Evolutionary conservation across 768 basidiomycete genomes (phyloP), one percentile per base, ranked within the genome.

Genomic region (Boletus pseudo-olivaceus): DNA sequence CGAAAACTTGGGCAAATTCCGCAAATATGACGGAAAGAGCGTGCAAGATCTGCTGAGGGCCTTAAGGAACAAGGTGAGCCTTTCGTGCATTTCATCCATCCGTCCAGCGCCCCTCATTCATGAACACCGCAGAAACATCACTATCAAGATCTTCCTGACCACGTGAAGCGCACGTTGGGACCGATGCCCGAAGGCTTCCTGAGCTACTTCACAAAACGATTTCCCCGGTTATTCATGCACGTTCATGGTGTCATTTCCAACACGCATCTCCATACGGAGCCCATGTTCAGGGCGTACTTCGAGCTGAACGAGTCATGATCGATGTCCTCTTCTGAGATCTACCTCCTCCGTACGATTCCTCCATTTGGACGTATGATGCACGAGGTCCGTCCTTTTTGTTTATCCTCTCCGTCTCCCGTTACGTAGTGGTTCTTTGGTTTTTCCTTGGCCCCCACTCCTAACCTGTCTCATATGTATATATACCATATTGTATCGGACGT

Each of bases 101-200:
- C 12, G 34, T 39, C 34, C 43, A 15, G 6, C 35, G 20, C 1
- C 59, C 12, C 54, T 65, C 45, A 70, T 44, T 11, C 52, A 11
- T 34, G 57, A n/a, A n/a, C 39, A 55, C 7, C 47, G 20, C 62
- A 95, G 94, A 96, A 94, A 89, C 89, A 98, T 59, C 95, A 98
- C 67, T 97, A 96, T 66, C 96, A 98, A 73, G 97, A 99, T 72
- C 74, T 99, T 11, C 96, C 96, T 2, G 92, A 93, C 59, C 84
- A 88, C 60, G 91, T 93, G 49, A 94, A 91, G 66, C 83, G 88
- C 39, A 84, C 90, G 72, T 77, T 98, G 10, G 95, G 96, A 5
- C 78, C 88, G 12, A 87, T 98, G 79, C 97, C 97, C 0, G 87
- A 88, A 57, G 96, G 96, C 11, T 98, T 90, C 76, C 72, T 99